Evolutionary conservation across 179 eudicot species (phyloP), one percentile per base, ranked within the genome.

Genomic region (Spinacia oleracea): DNA sequence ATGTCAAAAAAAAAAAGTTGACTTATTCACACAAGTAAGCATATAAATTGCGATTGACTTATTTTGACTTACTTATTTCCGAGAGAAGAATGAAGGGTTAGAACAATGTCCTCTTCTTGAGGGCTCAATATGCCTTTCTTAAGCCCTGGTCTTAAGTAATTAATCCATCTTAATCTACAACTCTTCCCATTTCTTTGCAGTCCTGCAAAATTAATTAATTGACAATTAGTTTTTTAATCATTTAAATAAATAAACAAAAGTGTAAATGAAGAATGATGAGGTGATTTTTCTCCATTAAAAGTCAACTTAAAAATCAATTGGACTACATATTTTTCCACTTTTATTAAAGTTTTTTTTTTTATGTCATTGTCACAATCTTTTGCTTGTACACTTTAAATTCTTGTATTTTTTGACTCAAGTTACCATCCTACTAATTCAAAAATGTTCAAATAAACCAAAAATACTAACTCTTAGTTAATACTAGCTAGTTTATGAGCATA

Each of bases 121-220:
- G 70, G 23, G 6, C 78, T 84, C 68, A 95, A 95, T 15, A 76
- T 72, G 10, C 98, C 98, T 60, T 92, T 81, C 80, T 95, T 95
- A 71, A 93, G 76, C 16, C 97, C 98, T 5, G 98, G 98, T 78
- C 97, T 83, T 72, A 95, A 68, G 80, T 95, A 95, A 87, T 95
- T 95, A 29, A 93, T 91, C 98, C 98, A 95, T 81, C 98, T 83
- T 81, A 95, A 80, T 80, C 98, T 87, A 70, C 98, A 95, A 51
- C 98, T 95, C 84, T 95, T 93, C 32, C 98, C 98, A 80, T 87
- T 91, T 80, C 98, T 90, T 71, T 91, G 86, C 43, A 95, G 78
- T 55, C 97, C 98, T 95, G 76, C 43, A 31, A 74, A 72, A 8
- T 53, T 35, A 14, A 58, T 35, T 4, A 35, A 1, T 35, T 2